Conservation (phyloP, 2,329 filamentous ascomycete genomes). For the Penicillium sp. region DNA sequence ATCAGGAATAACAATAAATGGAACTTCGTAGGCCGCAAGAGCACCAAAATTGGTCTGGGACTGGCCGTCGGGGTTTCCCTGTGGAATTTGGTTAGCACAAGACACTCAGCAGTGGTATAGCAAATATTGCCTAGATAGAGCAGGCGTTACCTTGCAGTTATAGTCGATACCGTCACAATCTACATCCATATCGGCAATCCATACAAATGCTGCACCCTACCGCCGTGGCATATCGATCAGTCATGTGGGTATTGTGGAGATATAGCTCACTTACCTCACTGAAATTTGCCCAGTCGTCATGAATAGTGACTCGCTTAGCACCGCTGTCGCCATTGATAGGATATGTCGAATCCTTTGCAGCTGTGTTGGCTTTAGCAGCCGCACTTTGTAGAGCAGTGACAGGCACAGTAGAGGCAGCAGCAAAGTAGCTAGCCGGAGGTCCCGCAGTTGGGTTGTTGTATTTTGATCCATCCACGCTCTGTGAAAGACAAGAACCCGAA, state of each 20-base stretch:
- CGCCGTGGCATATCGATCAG: not conserved
- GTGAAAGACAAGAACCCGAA: constrained; percentile 1
- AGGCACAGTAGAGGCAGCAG: constrained; percentile 28
- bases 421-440: constrained; percentile 31
- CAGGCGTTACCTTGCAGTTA: constrained; percentile 25
- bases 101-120: not conserved
- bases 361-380: constrained; percentile 25
- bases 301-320: constrained; percentile 29
- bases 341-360: constrained; percentile 31
- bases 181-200: constrained; percentile 39
- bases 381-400: constrained; percentile 30
- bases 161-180: constrained; percentile 37
- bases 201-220: constrained; percentile 35
- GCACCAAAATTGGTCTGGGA: constrained; percentile 34
- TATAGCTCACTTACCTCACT: constrained; percentile 19
- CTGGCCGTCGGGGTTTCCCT: constrained; percentile 36
- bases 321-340: constrained; percentile 23
- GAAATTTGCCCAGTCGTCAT: constrained; percentile 33
- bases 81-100: not conserved
- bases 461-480: constrained; percentile 25
- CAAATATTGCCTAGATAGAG: not conserved
- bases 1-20: constrained; percentile 37
- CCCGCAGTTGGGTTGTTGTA: constrained; percentile 28
- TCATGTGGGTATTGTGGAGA: not conserved
- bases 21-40: constrained; percentile 37